Evolutionary conservation across 345 rosid genomes (phyloP), one percentile per base, ranked within the genome.

Genomic region (Cochlearia excelsa): DNA sequence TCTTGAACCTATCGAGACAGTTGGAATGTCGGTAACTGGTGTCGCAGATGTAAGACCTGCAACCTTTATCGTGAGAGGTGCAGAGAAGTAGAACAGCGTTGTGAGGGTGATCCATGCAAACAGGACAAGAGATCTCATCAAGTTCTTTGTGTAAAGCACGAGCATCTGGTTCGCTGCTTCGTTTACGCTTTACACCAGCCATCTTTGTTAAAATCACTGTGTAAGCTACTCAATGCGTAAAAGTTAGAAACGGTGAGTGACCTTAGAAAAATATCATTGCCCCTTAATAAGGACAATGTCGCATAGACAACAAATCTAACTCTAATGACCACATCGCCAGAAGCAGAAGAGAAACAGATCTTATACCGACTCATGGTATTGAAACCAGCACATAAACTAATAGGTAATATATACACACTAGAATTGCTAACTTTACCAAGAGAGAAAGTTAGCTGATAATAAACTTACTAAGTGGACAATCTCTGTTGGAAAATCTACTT

Each of bases 61-160:
- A 90, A 58, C 97, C 95, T 82, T 87, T 85, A 55, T 84, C 89
- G 66, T 82, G 86, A 2, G 95, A 90, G 80, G 86, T 81, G 82
- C 97, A 87, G 54, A 74, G 77, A 64, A 90, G 84, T 55, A 87
- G 87, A 75, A 90, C 91, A 79, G 91, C 95, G 82, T 87, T 90
- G 78, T 90, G 97, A 51, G 97, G 95, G 75, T 87, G 90, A 74
- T 90, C 97, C 94, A 87, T 90, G 85, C 97, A 90, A 75, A 90
- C 89, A 70, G 97, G 86, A 67, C 97, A 90, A 54, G 80, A 84
- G 66, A 87, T 80, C 79, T 87, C 95, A 77, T 85, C 97, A 81
- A 85, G 73, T 74, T 82, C 91, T 79, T 82, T 84, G 72, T 86
- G 87, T 68, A 81, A 74, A 74, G 82, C 77, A 75, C 41, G 76